Evolutionary conservation across 495 filamentous ascomycete species (phyloP).

Genomic region (Echria macrotheca): DNA sequence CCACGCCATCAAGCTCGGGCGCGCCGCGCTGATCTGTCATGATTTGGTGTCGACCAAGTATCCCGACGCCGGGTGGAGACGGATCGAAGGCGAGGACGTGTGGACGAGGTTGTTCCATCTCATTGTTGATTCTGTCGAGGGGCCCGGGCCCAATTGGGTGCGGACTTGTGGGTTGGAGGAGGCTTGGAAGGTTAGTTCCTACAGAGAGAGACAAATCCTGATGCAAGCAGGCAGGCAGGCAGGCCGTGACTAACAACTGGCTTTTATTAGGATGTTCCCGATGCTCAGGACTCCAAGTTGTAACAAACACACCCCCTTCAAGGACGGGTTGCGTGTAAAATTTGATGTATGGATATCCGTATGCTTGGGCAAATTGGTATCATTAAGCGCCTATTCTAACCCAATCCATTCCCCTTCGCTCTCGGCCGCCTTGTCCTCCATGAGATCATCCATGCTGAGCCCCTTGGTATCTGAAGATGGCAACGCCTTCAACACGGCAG

Average conservation of each 20-base stretch:
- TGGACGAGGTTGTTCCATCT: constrained; percentile 69
- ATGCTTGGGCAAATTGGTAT: constrained; percentile 18
- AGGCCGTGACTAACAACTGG: no score
- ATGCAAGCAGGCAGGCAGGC: no score
- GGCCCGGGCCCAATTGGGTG: constrained; percentile 45
- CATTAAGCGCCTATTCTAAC: constrained; percentile 38
- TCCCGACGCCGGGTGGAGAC: constrained; percentile 40
- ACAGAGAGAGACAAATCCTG: no score
- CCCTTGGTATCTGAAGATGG: constrained; percentile 19
- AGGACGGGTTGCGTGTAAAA: no score
- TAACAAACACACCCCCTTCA: no score
- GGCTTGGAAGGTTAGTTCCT: constrained; percentile 46
- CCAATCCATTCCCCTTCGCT: constrained; percentile 51
- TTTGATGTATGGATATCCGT: background rate
- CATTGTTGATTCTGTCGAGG: constrained; percentile 52
- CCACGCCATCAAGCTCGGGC: constrained; percentile 65
- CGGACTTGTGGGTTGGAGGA: constrained; percentile 51
- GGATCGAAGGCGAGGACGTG: constrained; percentile 55
- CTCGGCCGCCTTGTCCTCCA: constrained; percentile 27
- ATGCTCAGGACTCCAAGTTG: background rate
- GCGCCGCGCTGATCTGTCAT: constrained; percentile 53
- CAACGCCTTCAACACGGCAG: constrained; percentile 18
- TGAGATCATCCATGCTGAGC: constrained; percentile 25
- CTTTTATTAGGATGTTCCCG: constrained; percentile 18
- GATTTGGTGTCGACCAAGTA: constrained; percentile 25